A percentile compares a stretch with the other conserved stretches of the same genome.
Evolutionary conservation across 208 protist species (phyloP).

Genomic region (Leishmania aethiopica): DNA sequence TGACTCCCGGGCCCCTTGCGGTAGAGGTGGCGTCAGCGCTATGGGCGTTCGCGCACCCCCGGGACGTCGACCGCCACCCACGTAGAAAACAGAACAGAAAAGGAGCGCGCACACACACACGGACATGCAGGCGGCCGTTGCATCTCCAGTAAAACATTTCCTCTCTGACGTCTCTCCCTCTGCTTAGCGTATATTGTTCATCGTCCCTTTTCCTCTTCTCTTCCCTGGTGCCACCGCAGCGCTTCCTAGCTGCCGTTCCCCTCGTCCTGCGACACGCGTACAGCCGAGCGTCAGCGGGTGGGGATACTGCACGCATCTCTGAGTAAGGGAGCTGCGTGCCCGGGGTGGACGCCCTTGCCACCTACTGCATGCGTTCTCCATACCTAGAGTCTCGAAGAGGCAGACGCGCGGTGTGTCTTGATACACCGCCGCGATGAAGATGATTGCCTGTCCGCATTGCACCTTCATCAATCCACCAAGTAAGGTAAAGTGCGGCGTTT

Average conservation of each 20-base stretch:
- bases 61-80: not conserved
- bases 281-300: not conserved
- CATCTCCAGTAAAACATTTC: not conserved
- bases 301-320: not conserved
- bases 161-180: not conserved
- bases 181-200: not conserved
- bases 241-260: not conserved
- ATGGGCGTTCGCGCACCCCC: not conserved
- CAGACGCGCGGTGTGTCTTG: not conserved
- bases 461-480: constrained; percentile 58
- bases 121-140: not conserved
- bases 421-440: constrained; percentile 15
- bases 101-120: constrained; percentile 3
- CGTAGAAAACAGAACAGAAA: not conserved
- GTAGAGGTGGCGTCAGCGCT: not conserved
- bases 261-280: not conserved
- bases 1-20: not conserved
- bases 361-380: not conserved
- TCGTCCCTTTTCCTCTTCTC: not conserved
- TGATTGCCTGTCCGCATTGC: constrained; percentile 59
- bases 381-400: too few relatives aligned
- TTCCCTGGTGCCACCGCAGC: too few relatives aligned
- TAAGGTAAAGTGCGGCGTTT: constrained; percentile 60
- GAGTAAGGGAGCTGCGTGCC: not conserved
- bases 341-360: too few relatives aligned